A percentile compares a stretch with the other conserved stretches of the same genome.
Conservation (phyloP, 768 basidiomycete genomes). For the Tulasnella sp. region DNA sequence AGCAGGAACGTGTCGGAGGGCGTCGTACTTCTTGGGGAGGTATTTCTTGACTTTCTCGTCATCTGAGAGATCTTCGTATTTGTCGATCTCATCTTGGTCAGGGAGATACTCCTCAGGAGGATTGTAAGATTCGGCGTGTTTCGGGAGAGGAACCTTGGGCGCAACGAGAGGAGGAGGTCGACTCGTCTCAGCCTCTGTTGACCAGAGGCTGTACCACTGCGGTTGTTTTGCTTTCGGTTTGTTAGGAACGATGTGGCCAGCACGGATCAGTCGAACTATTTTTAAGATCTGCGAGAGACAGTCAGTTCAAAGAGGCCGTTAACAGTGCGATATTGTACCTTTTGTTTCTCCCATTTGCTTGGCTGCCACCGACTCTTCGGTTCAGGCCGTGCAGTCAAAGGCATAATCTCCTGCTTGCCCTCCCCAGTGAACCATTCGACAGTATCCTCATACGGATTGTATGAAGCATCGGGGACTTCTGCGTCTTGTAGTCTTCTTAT, state of each 20-base stretch:
- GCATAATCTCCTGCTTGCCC: slow-evolving; percentile 92
- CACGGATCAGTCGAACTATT: slow-evolving; percentile 95
- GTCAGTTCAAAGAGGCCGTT: too few species aligned
- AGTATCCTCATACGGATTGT: slow-evolving; percentile 88
- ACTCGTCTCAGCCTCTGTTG: slow-evolving; percentile 42
- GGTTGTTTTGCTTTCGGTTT: slow-evolving; percentile 68
- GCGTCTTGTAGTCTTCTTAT: slow-evolving; percentile 81
- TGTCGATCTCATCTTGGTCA: slow-evolving; percentile 63
- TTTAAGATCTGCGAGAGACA: slow-evolving; percentile 99
- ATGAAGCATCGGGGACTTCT: slow-evolving; percentile 82
- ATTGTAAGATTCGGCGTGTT: slow-evolving; percentile 95
- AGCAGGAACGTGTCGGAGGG: slow-evolving; percentile 83
- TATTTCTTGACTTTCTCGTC: slow-evolving; percentile 87
- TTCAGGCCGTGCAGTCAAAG: slow-evolving; percentile 79
- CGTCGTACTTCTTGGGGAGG: slow-evolving; percentile 73
- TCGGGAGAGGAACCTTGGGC: slow-evolving; percentile 80
- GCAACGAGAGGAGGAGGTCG: slow-evolving; percentile 85
- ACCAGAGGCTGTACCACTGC: slow-evolving; percentile 84
- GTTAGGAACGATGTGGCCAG: slow-evolving; percentile 85
- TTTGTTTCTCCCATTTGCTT: slow-evolving; percentile 99
- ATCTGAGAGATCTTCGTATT: slow-evolving; percentile 72
- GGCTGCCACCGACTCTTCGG: slow-evolving; percentile 95
- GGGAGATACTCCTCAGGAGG: slow-evolving; percentile 95
- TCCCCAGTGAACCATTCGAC: slow-evolving; percentile 96
- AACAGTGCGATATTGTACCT: slow-evolving; percentile 53